Conservation (phyloP, 1,139 yeast genomes). For the Magnusiomyces ingens region DNA sequence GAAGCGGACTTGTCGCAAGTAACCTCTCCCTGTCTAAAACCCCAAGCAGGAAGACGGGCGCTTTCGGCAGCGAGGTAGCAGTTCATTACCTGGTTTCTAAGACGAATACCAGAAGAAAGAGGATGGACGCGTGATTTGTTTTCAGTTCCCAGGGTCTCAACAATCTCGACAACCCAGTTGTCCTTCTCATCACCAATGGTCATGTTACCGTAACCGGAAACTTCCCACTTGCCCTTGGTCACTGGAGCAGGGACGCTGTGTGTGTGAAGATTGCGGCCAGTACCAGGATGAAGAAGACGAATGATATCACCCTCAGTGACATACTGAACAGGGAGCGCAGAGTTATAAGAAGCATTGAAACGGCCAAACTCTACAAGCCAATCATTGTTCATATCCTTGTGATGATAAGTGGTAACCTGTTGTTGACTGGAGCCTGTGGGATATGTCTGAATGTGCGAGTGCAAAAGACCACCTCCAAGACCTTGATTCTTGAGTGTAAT, state of each 20-base stretch:
- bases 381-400: conserved; percentile 84
- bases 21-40: conserved; percentile 96
- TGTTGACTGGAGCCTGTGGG: conserved; percentile 97
- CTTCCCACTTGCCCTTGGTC: conserved; percentile 67
- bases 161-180: conserved; percentile 87
- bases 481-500: conserved; percentile 88
- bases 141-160: conserved; percentile 68
- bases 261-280: conserved; percentile 88
- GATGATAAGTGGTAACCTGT: conserved; percentile 91
- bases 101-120: conserved; percentile 76
- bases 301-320: conserved; percentile 67
- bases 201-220: conserved; percentile 85
- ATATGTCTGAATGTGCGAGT: conserved; percentile 87
- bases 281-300: conserved; percentile 69
- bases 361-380: conserved; percentile 82
- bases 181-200: conserved; percentile 87
- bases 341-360: conserved; percentile 46
- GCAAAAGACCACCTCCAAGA: conserved; percentile 83
- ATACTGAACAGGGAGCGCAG: conserved; percentile 48
- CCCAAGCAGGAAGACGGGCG: conserved; percentile 85
- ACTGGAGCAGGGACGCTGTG: conserved; percentile 80
- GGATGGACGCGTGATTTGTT: conserved; percentile 62
- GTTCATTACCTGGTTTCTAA: conserved; percentile 57
- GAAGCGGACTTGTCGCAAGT: conserved; percentile 73
- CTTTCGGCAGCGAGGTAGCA: conserved; percentile 90